These are phyloP conservation scores for Hymenoscyphus occultus DNA, from an alignment of 2,329 filamentous ascomycete species.

Conservation along the genomic window DNA sequence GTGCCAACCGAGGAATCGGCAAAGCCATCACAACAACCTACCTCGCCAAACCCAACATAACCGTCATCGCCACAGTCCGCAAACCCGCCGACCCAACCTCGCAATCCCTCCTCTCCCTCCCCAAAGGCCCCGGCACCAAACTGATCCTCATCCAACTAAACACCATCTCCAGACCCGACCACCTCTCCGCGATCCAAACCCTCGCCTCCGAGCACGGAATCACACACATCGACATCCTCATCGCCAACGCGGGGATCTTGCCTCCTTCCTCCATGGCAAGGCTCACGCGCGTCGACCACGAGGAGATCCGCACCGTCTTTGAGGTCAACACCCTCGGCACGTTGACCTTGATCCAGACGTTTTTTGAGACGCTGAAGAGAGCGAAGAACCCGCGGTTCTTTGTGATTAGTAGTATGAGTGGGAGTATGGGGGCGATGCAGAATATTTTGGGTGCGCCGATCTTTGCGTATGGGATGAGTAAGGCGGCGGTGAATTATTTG, in stretches of 20 bases:
- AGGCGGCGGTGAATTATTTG: slow-evolving; percentile 38
- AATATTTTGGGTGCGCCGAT: slow-evolving; percentile 14
- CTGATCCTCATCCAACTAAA: slow-evolving; percentile 47
- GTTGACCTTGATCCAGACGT: slow-evolving; percentile 45
- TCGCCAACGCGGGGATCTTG: slow-evolving; percentile 49
- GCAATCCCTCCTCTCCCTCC: slow-evolving; percentile 30
- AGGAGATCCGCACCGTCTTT: slow-evolving; percentile 40
- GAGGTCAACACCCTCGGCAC: slow-evolving; percentile 44
- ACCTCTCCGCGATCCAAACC: slow-evolving; percentile 37
- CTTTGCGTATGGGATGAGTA: slow-evolving; percentile 43
- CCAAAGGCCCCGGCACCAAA: slow-evolving; percentile 26
- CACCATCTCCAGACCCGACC: slow-evolving; percentile 37
- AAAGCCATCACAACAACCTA: slow-evolving; percentile 35
- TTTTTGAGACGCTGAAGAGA: slow-evolving; percentile 40
- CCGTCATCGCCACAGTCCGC: slow-evolving; percentile 41
- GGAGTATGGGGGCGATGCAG: slow-evolving; percentile 18
- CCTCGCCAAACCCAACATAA: slow-evolving; percentile 38
- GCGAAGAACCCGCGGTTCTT: slow-evolving; percentile 38
- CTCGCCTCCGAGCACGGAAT: slow-evolving; percentile 38
- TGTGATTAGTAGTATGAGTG: slow-evolving; percentile 37
- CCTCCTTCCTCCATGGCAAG: slow-evolving; percentile 25
- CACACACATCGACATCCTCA: slow-evolving; percentile 45
- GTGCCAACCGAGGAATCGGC: slow-evolving; percentile 6
- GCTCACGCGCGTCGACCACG: slow-evolving; percentile 36
- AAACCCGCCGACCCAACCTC: slow-evolving; percentile 30